Evolutionary conservation across 2,329 filamentous ascomycete genomes (phyloP), one percentile per base, ranked within the genome.

Genomic region (Didymella exigua): DNA sequence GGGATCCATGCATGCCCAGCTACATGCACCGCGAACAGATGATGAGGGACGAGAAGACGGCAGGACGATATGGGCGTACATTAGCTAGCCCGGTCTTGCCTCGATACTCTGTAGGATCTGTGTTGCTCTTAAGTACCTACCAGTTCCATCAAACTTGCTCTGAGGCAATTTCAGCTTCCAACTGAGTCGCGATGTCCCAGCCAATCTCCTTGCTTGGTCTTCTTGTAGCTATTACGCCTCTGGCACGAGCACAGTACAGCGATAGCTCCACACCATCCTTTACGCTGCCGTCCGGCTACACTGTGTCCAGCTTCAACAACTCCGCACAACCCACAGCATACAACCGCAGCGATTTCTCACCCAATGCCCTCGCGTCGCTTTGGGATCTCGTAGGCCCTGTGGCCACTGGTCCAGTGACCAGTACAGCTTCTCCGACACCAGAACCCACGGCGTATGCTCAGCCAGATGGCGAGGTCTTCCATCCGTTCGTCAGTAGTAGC

Each of bases 371-470:
- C 18, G 76, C 74, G 3, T 76, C 78, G 33, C 68, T 80, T 9
- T 80, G 78, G 78, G 73, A 78, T 49, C 74, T 78, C 45, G 73
- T 80, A 21, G 78, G 78, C 0, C 75, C 76, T 11, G 69, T 80
- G 21, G 68, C 71, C 23, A 72, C 73, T 6, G 77, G 77, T 2
- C 73, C 76, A 0, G 69, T 79, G 21, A 79, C 76, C 16, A 74
- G 71, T 2, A 79, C 77, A 1, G 75, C 77, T 2, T 56, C 65
- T 6, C 76, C 77, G n/a, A 79, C 77, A 1, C 72, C 78, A 18
- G 77, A 79, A 56, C 73, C 77, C 7, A 71, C 72, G 2, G 58
- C 67, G 5, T 79, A 76, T 55, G 63, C 74, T 11, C 69, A 72
- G 33, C 77, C 77, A 7, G 71, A 72, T 31, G 63, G 49, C 11